phyloP scores from a whole-genome alignment of 352 stramenopile species.

The Phytophthora palmivora region DNA sequence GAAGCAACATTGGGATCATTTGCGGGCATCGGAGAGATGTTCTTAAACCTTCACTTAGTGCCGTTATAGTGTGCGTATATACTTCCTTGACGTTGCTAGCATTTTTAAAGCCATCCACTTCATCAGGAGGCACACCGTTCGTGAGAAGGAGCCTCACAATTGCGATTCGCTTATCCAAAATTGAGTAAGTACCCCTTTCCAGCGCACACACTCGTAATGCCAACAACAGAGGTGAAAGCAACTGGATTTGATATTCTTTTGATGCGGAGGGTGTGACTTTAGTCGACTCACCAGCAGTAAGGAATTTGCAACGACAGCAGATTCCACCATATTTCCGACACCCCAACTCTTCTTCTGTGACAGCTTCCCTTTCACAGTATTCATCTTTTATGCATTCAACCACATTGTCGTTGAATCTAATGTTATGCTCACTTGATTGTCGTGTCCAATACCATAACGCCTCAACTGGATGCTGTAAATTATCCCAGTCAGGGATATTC shows the following conservation, averaged over 20 bases:
- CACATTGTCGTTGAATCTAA: not conserved
- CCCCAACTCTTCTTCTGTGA: constrained; percentile 23
- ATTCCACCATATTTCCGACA: constrained; percentile 39
- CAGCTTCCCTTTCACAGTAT: not conserved
- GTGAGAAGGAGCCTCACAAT: constrained; percentile 44
- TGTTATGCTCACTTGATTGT: not conserved
- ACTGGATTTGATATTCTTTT: not conserved
- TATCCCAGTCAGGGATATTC: constrained; percentile 13
- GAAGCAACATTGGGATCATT: constrained; percentile 32
- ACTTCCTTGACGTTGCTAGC: not conserved
- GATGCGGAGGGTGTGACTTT: not conserved
- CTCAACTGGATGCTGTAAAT: constrained; percentile 29
- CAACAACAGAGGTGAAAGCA: constrained; percentile 38
- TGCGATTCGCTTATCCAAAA: constrained; percentile 3
- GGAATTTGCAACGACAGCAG: constrained; percentile 18
- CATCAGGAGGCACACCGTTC: constrained; percentile 33
- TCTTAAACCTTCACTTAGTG: constrained; percentile 37
- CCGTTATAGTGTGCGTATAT: not conserved
- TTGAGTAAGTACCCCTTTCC: not conserved
- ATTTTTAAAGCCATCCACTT: not conserved
- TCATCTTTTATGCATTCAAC: not conserved
- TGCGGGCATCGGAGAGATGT: constrained; percentile 14
- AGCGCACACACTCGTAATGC: constrained; percentile 41
- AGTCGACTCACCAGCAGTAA: not conserved
- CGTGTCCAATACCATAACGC: constrained; percentile 39